Percentiles rank a stretch among this genome's conserved stretches.
Evolutionary conservation across 140 eudicot species (phyloP).

Genomic region (Stevia rebaudiana): DNA sequence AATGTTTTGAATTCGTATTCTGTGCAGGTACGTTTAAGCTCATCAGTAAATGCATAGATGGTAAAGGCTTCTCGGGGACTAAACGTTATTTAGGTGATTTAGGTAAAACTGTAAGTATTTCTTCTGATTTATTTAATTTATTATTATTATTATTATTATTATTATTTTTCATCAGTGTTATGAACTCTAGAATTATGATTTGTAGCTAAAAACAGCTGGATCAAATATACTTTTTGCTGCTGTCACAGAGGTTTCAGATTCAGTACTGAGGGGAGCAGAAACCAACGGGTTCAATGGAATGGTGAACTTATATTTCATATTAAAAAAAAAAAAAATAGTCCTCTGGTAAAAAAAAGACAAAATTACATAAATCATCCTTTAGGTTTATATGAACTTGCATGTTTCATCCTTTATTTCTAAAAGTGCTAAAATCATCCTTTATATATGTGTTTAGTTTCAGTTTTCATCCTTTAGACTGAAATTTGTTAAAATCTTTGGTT

Average conservation of each 20-base stretch:
- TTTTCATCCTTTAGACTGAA: too few species aligned
- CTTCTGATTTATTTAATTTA: not conserved
- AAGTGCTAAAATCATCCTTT: too few species aligned
- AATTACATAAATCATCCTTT: too few species aligned
- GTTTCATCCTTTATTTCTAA: too few species aligned
- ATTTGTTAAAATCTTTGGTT: too few species aligned
- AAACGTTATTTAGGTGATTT: conserved; percentile 93
- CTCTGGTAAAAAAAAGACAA: too few species aligned
- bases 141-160: too few species aligned
- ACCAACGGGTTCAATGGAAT: conserved; percentile 80
- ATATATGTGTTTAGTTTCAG: too few species aligned
- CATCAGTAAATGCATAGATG: conserved; percentile 73
- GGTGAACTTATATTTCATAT: conserved; percentile 41
- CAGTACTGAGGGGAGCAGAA: conserved; percentile 94
- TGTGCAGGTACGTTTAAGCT: conserved; percentile 84
- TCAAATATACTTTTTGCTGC: conserved; percentile 87
- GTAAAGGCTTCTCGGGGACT: conserved; percentile 91
- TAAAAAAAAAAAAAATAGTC: too few species aligned
- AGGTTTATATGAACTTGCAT: too few species aligned
- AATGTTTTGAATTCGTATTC: conserved; percentile 6
- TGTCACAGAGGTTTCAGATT: conserved; percentile 82
- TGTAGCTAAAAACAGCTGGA: conserved; percentile 84
- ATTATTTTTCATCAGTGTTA: conserved; percentile 6
- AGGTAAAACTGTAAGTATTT: conserved; percentile 93
- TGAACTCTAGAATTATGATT: conserved; percentile 16